Evolutionary conservation across 2,329 filamentous ascomycete species (phyloP).

Genomic region (Ophiostoma perfectum): DNA sequence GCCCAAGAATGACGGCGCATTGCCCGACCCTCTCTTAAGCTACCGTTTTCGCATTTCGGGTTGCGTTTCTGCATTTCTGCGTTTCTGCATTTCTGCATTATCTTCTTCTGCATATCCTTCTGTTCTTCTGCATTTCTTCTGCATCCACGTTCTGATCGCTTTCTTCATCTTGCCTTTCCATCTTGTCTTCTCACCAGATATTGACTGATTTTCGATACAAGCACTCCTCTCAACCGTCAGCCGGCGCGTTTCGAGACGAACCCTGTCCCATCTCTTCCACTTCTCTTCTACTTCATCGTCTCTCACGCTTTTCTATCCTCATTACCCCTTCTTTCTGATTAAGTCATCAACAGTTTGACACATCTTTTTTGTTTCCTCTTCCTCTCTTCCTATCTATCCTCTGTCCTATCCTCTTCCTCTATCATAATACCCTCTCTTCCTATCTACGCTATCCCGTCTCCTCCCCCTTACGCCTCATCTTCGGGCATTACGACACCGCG

Average conservation of each 20-base stretch:
- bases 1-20: background rate
- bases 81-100: too few species aligned
- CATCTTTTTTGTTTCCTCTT: too few species aligned
- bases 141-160: background rate
- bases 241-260: background rate
- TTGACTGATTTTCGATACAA: background rate
- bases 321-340: too few species aligned
- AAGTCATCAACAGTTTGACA: too few species aligned
- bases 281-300: too few species aligned
- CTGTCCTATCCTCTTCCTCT: too few species aligned
- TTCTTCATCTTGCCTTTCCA: background rate
- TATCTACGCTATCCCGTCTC: background rate
- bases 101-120: background rate
- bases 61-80: too few species aligned
- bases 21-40: too few species aligned
- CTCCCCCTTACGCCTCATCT: background rate
- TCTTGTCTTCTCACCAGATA: background rate
- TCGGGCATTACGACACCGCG: constrained; percentile 14
- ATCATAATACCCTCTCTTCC: background rate
- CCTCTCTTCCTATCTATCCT: background rate
- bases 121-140: background rate
- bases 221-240: background rate
- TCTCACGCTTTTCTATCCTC: too few species aligned
- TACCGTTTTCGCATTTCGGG: too few species aligned
- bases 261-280: background rate